Percentiles rank a stretch among this genome's conserved stretches.
These are phyloP conservation scores for Chimonanthus praecox DNA, from an alignment of 164 flowering plant species.

Conservation along the genomic window DNA sequence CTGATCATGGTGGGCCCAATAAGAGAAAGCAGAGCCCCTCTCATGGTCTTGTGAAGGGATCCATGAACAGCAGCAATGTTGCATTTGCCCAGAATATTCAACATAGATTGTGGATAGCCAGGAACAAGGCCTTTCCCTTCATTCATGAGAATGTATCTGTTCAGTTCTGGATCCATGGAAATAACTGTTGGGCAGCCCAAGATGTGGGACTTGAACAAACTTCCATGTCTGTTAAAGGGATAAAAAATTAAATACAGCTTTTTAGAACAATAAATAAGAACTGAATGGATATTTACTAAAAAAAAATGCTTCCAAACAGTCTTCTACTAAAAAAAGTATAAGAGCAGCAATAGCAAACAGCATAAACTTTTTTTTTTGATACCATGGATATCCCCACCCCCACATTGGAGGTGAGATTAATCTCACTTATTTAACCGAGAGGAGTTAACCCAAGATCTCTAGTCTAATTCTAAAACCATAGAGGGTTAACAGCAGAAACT, in stretches of 20 bases:
- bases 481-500: too few species aligned
- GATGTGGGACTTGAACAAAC: conserved; percentile 81
- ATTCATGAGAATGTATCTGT: conserved; percentile 77
- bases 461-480: too few species aligned
- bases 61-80: conserved; percentile 95
- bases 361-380: too few species aligned
- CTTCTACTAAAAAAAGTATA: not conserved
- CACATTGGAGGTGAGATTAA: too few species aligned
- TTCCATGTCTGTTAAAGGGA: conserved; percentile 59
- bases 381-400: too few species aligned
- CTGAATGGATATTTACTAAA: not conserved
- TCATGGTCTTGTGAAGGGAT: conserved; percentile 69
- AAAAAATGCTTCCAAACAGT: not conserved
- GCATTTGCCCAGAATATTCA: conserved; percentile 73
- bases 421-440: too few species aligned
- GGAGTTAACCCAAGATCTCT: too few species aligned
- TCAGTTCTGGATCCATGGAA: conserved; percentile 96
- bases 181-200: conserved; percentile 85
- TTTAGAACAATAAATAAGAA: too few species aligned
- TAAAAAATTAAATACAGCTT: not conserved
- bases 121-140: conserved; percentile 90
- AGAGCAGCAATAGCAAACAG: not conserved
- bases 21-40: conserved; percentile 74
- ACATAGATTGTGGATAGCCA: conserved; percentile 93
- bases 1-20: conserved; percentile 66